Evolutionary conservation across 2,329 filamentous ascomycete genomes (phyloP), one percentile per base, ranked within the genome.

Genomic region (Ophiocordyceps camponoti-rufipedis): DNA sequence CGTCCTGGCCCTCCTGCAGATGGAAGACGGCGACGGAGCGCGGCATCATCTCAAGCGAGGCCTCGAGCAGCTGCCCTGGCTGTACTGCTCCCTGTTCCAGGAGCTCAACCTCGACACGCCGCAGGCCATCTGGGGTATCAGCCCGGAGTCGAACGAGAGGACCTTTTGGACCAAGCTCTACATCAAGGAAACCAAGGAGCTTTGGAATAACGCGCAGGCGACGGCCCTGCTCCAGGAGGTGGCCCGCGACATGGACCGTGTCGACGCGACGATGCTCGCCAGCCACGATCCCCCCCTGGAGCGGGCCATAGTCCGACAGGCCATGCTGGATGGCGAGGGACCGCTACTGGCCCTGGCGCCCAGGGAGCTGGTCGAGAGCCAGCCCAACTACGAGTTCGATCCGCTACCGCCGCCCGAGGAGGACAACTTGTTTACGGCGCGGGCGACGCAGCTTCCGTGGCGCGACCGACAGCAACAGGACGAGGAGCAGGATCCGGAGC

Each of bases 131-230:
- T 96, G 91, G 89, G 88, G 85, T 44, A 73, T 80, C 49, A 71
- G 77, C 54, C 75, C 79, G 1, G 73, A 77, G 29, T 68, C 73
- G 12, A 70, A 78, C 42, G 74, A 86, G 51, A 55, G 59, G 18
- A 70, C 75, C 46, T 72, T 94, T 35, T 75, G 85, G 54, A 77
- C 78, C 5, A 77, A 82, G 54, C 70, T 94, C 2, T 94, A 94
- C 56, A 71, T 85, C 28, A 70, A 76, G 47, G 76, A 82, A 41
- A 73, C 82, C 5, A 89, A 87, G 56, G 83, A 89, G 53, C 66
- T 94, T 4, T 95, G 88, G 88, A 87, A 87, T 57, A 86, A 80
- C 4, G 72, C 82, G 1, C 80, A 85, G 54, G 77, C 75, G 13
- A 78, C 72, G 4, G 65, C 69, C 5, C 63, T 94, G 8, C 72